Base-by-base conservation (phyloP, 306 rosid genomes). In the Heteromeles arbutifolia region DNA sequence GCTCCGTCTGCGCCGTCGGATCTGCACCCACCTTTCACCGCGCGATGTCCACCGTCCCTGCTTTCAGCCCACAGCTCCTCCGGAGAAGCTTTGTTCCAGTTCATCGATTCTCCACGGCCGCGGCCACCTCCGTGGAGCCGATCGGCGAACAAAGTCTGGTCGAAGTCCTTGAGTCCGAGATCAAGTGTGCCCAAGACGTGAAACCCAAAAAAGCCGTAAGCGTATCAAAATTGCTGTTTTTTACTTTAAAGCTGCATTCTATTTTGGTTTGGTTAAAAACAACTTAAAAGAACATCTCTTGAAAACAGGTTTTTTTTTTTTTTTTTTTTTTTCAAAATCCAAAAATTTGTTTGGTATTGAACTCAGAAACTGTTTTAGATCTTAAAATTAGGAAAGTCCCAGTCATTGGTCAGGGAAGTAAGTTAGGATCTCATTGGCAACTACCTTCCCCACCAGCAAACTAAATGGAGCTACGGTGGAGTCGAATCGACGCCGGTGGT, bases 81-180 rank as follows among this genome's bases (percentile, higher is more conserved):
- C 82, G 73, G 2, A 71, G 70, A 14, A 62, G 70, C 73, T 77
- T 76, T 19, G 28, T 78, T 21, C 91, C 91, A 45, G 73, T 79
- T 77, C 79, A 43, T 28, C 89, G 81, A 34, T 85, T 89, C 77
- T 84, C 86, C 54, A 61, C 65, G 10, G 65, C 34, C 32, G 5
- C 59, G 9, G 50, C 79, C 63, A 56, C 84, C 22, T 72, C 86
- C 18, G n/a, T 81, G 0, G 82, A 80, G 76, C 15, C 66, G 0
- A 56, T 75, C 18, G 80, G 85, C 11, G 88, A 90, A 12, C 76
- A 66, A 32, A 75, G 29, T 43, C 84, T 90, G 24, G 8, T 83
- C 61, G 64, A 67, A 65, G 75, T 86, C 77, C 85, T 92, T 31
- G 79, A 90, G 43, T 70, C 88, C 59, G 96, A 86, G 86, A 87